A percentile compares a stretch with the other conserved stretches of the same genome.
phyloP scores from a whole-genome alignment of 495 filamentous ascomycete genomes.

The Aspergillus ostianus region DNA sequence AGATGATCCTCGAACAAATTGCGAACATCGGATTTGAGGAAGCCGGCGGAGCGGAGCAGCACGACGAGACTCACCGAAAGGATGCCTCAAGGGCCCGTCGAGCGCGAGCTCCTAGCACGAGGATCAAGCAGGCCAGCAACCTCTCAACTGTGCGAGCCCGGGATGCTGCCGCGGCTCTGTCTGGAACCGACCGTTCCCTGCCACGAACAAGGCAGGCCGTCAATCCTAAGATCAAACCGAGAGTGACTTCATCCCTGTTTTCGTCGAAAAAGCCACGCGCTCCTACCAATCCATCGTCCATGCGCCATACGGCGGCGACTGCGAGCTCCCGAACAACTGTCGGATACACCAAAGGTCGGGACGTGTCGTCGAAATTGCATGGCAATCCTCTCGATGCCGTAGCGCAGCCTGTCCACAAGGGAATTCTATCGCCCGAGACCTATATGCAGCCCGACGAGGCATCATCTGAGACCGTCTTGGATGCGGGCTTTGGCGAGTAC shows the following conservation, averaged over 20 bases:
- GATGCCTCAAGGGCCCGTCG: slow-evolving; percentile 17
- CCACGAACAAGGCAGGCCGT: slow-evolving; percentile 36
- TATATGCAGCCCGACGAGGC: slow-evolving; percentile 45
- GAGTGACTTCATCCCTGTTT: slow-evolving; percentile 33
- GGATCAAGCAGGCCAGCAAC: slow-evolving; percentile 23
- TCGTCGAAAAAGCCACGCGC: slow-evolving; percentile 40
- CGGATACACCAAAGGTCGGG: slow-evolving; percentile 76
- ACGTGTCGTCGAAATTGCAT: slow-evolving; percentile 51
- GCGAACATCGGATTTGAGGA: slow-evolving; percentile 56
- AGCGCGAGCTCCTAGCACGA: slow-evolving; percentile 29
- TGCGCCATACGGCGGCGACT: slow-evolving; percentile 60
- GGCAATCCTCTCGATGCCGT: slow-evolving; percentile 21
- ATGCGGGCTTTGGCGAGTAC: slow-evolving; percentile 24
- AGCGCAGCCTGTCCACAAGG: slow-evolving; percentile 22
- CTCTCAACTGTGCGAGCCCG: slow-evolving; percentile 49
- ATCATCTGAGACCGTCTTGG: slow-evolving; percentile 41
- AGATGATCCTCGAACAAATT: slow-evolving; percentile 60
- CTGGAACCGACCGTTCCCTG: slow-evolving; percentile 30
- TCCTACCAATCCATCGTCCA: slow-evolving; percentile 49
- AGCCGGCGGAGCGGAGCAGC: slow-evolving; percentile 29
- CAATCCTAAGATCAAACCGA: slow-evolving; percentile 40
- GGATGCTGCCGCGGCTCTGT: slow-evolving; percentile 56
- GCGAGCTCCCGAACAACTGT: slow-evolving; percentile 72
- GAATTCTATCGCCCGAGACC: slow-evolving; percentile 38
- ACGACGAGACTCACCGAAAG: slow-evolving; percentile 9